Evolutionary conservation across 2,329 filamentous ascomycete genomes (phyloP), one percentile per base, ranked within the genome.

Genomic region (Cytospora schulzeri): DNA sequence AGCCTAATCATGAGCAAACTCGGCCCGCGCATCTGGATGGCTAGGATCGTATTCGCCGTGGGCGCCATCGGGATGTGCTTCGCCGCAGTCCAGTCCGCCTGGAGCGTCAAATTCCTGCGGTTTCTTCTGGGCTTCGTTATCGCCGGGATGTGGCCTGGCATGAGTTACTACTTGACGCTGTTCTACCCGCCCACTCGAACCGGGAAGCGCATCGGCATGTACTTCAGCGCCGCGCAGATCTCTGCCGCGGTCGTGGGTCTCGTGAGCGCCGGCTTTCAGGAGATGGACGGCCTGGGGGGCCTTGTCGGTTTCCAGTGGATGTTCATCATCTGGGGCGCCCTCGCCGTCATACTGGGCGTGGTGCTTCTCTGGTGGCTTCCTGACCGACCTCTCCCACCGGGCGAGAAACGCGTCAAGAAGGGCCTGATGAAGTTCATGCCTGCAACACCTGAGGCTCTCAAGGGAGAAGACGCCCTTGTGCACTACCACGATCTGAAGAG

Each of bases 121-220:
- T 89, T 97, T 63, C 82, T 97, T 14, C 85, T 97, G 8, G 93
- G 93, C 56, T 84, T 95, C 17, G 92, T 96, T 28, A 93, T 93
- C 73, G 93, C 93, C 1, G 93, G 93, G 55, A 93, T 97, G 89
- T 97, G 93, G 93, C 93, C 93, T 0, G 93, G 93, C 57, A 96
- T 97, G 93, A 87, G 92, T 12, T 95, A 95, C 75, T 97, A 96
- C 73, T 82, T 97, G 55, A 96, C 93, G 0, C 83, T 96, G 9
- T 97, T 96, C 80, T 97, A 97, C 73, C 93, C 93, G 8, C 92
- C 93, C 0, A 91, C 91, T 7, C 85, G 91, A 15, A 95, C 90
- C 1, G 93, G 91, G 17, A 96, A 95, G 79, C 85, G 93, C 48
- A 96, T 97, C 68, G 93, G 93, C 45, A 86, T 90, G 74, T 97